Evolutionary conservation across 2,329 filamentous ascomycete genomes (phyloP).

Genomic region (Calonectria hongkongensis): DNA sequence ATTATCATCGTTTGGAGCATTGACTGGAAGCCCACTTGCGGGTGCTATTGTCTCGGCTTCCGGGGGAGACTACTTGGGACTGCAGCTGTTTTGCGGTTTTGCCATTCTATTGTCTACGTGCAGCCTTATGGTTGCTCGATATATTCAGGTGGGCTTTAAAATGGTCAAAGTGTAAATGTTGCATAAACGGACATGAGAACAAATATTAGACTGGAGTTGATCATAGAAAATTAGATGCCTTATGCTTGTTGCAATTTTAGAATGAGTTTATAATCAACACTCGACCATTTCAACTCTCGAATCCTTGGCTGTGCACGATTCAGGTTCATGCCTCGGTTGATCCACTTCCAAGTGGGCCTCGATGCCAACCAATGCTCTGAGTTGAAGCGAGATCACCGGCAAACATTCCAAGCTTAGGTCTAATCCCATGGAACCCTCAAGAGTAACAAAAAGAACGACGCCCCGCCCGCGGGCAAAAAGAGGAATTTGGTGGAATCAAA

Average conservation of each 20-base stretch:
- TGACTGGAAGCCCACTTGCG: slow-evolving; percentile 24
- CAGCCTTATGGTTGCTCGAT: neutral
- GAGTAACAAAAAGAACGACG: neutral
- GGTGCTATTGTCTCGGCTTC: slow-evolving; percentile 8
- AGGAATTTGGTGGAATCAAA: neutral
- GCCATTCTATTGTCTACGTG: neutral
- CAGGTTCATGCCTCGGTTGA: too few species aligned
- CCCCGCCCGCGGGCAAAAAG: neutral
- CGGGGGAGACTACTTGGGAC: slow-evolving; percentile 14
- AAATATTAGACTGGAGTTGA: too few species aligned
- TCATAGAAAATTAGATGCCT: too few species aligned
- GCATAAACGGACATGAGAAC: neutral
- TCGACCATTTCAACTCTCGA: too few species aligned
- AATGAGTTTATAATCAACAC: too few species aligned
- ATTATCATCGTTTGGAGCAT: slow-evolving; percentile 1
- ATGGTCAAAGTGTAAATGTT: slow-evolving; percentile 8
- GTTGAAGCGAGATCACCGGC: too few species aligned
- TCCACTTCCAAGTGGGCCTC: too few species aligned
- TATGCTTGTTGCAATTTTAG: too few species aligned
- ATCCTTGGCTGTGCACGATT: too few species aligned
- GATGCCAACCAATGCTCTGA: too few species aligned
- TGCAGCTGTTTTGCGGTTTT: slow-evolving; percentile 19
- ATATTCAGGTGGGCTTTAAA: neutral
- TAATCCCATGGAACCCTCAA: too few species aligned
- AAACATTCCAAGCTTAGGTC: too few species aligned